phyloP scores from a whole-genome alignment of 2,329 filamentous ascomycete genomes.

The Talaromyces sp. region DNA sequence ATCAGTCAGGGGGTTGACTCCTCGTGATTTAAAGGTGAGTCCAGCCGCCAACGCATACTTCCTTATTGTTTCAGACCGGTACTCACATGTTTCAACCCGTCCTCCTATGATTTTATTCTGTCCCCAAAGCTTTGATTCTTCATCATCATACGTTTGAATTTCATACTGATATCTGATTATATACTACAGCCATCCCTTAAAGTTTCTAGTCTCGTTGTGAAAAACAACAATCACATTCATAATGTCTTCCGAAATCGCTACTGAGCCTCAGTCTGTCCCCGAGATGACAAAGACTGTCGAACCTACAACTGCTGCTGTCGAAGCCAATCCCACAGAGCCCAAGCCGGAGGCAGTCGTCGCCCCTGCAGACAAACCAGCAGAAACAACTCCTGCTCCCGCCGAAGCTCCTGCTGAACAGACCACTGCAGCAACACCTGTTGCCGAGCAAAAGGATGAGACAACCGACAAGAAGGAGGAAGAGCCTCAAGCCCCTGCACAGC shows the following conservation, averaged over 20 bases:
- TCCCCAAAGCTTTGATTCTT: not conserved
- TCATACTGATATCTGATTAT: not conserved
- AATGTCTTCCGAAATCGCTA: constrained; percentile 14
- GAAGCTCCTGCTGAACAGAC: constrained; percentile 8
- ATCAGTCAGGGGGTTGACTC: constrained; percentile 1
- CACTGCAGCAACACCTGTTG: constrained; percentile 16
- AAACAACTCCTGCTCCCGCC: not conserved
- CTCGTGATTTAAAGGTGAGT: constrained; percentile 3
- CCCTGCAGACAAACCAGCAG: constrained; percentile 8
- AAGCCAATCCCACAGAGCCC: not conserved
- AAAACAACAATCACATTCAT: not conserved
- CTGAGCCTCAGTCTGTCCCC: constrained; percentile 3
- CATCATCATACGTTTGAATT: not conserved
- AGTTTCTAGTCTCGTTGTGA: not conserved
- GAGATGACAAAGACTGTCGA: constrained; percentile 11
- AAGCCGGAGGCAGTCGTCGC: not conserved
- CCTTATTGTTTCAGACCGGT: constrained; percentile 2
- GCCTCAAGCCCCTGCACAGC: constrained; percentile 23
- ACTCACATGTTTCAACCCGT: not conserved
- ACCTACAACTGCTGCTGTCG: constrained; percentile 10
- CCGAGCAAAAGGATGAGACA: constrained; percentile 15
- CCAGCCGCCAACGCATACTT: not conserved
- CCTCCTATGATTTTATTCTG: not conserved
- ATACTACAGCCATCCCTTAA: not conserved
- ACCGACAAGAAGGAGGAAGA: constrained; percentile 17